Base-by-base conservation (phyloP, 202 grass and related monocot species). In the Panicum virgatum region DNA sequence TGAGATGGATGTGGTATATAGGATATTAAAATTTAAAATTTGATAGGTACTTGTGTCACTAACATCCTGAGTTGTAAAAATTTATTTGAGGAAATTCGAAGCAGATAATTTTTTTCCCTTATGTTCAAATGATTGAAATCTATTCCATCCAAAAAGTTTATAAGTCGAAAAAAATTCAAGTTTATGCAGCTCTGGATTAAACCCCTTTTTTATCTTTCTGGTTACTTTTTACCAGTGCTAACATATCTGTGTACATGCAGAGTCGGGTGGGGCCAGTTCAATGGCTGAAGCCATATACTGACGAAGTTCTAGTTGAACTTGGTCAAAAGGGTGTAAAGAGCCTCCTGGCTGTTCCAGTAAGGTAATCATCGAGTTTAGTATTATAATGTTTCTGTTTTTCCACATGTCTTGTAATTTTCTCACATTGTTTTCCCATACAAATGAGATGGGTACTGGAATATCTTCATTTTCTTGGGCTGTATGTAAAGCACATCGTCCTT, bases 241-340 rank as follows among this genome's bases (percentile, higher is more conserved):
- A 91, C 42, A 50, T 69, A 89, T 91, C 16, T 47, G 9, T 37
- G 12, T 79, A 59, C 57, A 61, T 91, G 56, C 79, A 98, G 92
- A 98, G 92, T 80, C 92, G 92, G 38, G 96, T 98, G 45, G 91
- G 96, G 15, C 96, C 96, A 75, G 69, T 96, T 87, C 92, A 93
- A 70, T 98, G 92, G 96, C 76, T 98, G 69, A 98, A 94, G 77
- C 96, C 96, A 76, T 98, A 98, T 83, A 98, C 96, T 45, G 90
- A 96, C 79, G 87, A 98, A 87, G 80, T 92, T 53, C 83, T 98
- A 79, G 87, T 91, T 43, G 87, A 98, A 70, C 89, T 98, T 66
- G 96, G 92, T 69, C 83, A 94, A 77, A 91, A 89, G 29, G 96
- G 91, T 72, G 91, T 92, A 30, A 96, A 94, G 69, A 99, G 91